Conservation (phyloP, 2,329 filamentous ascomycete species). For the Malbranchea cinnamomea region DNA sequence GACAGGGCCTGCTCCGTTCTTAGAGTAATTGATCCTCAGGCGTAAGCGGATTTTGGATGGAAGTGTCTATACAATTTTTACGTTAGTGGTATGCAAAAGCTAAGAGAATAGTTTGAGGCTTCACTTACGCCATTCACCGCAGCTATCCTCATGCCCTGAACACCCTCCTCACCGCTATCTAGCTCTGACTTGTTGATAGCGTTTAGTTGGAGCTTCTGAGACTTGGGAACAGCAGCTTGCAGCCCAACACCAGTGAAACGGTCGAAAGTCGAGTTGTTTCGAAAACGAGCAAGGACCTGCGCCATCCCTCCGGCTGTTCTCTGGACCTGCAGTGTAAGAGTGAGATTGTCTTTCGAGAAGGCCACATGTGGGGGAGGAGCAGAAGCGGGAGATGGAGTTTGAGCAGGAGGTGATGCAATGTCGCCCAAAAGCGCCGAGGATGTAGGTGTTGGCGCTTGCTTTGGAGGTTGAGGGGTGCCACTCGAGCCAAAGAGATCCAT, state of each 20-base stretch:
- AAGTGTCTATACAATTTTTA: constrained; percentile 44
- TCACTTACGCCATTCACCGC: constrained; percentile 75
- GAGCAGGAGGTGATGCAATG: constrained; percentile 35
- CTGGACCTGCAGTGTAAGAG: constrained; percentile 69
- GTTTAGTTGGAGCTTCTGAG: constrained; percentile 82
- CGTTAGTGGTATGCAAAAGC: background rate
- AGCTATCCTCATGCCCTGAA: constrained; percentile 77
- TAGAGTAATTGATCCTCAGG: constrained; percentile 67
- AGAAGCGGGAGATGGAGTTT: constrained; percentile 30
- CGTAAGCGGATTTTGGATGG: constrained; percentile 59
- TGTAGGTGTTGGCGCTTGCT: constrained; percentile 30
- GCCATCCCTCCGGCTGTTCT: constrained; percentile 54
- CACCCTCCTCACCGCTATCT: constrained; percentile 63
- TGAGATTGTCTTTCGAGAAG: constrained; percentile 75
- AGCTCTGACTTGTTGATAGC: constrained; percentile 74
- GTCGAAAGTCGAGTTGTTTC: constrained; percentile 54
- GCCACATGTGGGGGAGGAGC: constrained; percentile 46
- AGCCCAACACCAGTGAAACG: constrained; percentile 61
- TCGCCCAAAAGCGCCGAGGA: constrained; percentile 35
- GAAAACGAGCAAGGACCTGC: constrained; percentile 72
- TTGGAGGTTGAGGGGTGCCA: constrained; percentile 32
- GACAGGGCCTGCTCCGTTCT: constrained; percentile 53
- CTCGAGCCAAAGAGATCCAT: constrained; percentile 70
- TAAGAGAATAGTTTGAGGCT: background rate
- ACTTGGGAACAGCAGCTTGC: constrained; percentile 92